Percentiles rank a stretch among this genome's conserved stretches.
phyloP scores from a whole-genome alignment of 2,329 filamentous ascomycete genomes.

The Canariomyces notabilis region DNA sequence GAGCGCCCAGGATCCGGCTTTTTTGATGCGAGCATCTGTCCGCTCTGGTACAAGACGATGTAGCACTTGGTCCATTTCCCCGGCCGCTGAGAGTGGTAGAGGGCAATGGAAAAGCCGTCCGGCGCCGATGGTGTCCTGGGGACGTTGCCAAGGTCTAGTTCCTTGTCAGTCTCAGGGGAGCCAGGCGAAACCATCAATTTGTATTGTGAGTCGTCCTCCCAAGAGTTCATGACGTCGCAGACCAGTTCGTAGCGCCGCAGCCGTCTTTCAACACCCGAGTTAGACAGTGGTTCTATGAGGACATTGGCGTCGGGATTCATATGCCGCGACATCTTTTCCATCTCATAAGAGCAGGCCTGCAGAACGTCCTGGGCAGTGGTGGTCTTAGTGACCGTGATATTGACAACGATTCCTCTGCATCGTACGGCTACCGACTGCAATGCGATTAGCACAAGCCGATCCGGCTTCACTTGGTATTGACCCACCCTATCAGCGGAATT shows the following conservation, averaged over 20 bases:
- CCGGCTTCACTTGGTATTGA: conserved; percentile 30
- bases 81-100: conserved; percentile 76
- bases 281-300: conserved; percentile 70
- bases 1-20: conserved; percentile 54
- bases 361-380: conserved; percentile 74
- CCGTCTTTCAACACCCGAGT: conserved; percentile 74
- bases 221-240: conserved; percentile 85
- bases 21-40: conserved; percentile 69
- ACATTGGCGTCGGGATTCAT: conserved; percentile 63
- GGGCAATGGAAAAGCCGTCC: conserved; percentile 59
- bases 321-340: conserved; percentile 34
- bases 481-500: conserved; percentile 73
- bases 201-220: conserved; percentile 79
- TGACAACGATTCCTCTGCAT: conserved; percentile 63
- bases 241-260: conserved; percentile 82
- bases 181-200: conserved; percentile 63
- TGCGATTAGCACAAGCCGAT: conserved; percentile 1
- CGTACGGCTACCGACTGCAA: conserved; percentile 63
- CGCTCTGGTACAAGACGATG: conserved; percentile 66
- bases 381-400: conserved; percentile 65
- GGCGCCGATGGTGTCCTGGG: conserved; percentile 56
- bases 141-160: conserved; percentile 62
- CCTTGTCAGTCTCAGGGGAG: conserved; percentile 47
- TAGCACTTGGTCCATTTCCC: conserved; percentile 87
- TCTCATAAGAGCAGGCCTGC: conserved; percentile 56